Evolutionary conservation across 1,284 basidiomycete species (phyloP).

Genomic region (Blastosporella zonata): DNA sequence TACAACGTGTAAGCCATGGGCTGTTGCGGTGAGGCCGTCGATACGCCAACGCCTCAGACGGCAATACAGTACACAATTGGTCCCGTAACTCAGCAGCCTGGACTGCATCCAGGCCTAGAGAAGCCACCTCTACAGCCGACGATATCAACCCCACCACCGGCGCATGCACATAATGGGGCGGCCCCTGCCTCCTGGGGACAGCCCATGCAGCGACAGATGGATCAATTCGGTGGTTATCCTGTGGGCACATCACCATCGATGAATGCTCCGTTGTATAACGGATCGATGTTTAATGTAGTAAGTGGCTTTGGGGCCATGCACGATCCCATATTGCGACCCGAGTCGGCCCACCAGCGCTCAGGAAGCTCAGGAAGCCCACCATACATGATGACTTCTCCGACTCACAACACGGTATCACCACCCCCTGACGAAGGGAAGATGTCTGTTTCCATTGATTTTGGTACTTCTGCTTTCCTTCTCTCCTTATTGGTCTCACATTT

Average conservation of each 20-base stretch:
- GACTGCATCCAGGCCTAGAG: constrained; percentile 36
- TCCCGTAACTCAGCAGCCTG: constrained; percentile 52
- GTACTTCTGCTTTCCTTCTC: constrained; percentile 35
- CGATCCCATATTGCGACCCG: constrained; percentile 34
- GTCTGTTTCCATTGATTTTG: constrained; percentile 78
- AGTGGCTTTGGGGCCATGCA: constrained; percentile 16
- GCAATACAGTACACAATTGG: constrained; percentile 21
- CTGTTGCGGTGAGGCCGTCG: constrained; percentile 51
- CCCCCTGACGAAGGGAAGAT: constrained; percentile 58
- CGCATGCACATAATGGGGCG: constrained; percentile 29
- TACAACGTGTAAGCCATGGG: constrained; percentile 39
- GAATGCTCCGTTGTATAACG: constrained; percentile 20
- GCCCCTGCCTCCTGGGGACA: constrained; percentile 29
- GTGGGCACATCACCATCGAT: constrained; percentile 14
- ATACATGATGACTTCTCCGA: constrained; percentile 22
- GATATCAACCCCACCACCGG: constrained; percentile 43
- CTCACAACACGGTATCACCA: constrained; percentile 21
- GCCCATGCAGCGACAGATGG: constrained; percentile 28
- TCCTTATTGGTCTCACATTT: neutral
- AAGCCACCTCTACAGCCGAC: constrained; percentile 36
- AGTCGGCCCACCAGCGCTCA: constrained; percentile 32
- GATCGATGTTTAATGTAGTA: constrained; percentile 23
- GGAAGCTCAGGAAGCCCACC: constrained; percentile 23
- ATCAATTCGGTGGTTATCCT: constrained; percentile 21
- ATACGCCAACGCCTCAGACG: constrained; percentile 28